Evolutionary conservation across 257 asterid species (phyloP).

Genomic region (Rhazya stricta): DNA sequence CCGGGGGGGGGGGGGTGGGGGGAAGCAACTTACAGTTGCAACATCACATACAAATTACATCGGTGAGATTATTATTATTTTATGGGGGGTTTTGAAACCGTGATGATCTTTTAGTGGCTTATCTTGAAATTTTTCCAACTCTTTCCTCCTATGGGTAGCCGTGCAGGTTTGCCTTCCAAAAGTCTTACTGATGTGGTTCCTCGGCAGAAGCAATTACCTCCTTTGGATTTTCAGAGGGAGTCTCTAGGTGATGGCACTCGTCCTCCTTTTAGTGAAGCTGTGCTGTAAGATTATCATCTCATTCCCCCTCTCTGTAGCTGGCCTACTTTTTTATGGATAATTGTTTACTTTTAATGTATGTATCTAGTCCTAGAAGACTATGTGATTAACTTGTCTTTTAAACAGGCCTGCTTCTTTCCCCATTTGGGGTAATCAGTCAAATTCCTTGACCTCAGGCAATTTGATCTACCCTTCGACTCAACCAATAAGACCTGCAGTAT

Average conservation of each 20-base stretch:
- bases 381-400: constrained; percentile 15
- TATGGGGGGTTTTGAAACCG: background rate
- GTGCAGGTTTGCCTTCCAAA: constrained; percentile 29
- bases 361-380: background rate
- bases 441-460: constrained; percentile 23
- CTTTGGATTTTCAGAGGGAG: constrained; percentile 37
- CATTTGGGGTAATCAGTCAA: constrained; percentile 36
- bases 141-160: constrained; percentile 29
- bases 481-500: constrained; percentile 31
- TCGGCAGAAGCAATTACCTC: constrained; percentile 37
- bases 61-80: background rate
- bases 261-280: constrained; percentile 36
- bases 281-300: constrained; percentile 41
- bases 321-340: background rate
- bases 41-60: background rate
- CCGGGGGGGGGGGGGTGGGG: too few relatives aligned
- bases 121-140: constrained; percentile 13
- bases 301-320: background rate
- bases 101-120: background rate
- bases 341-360: background rate
- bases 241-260: constrained; percentile 29
- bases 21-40: background rate
- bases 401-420: constrained; percentile 46
- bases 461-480: constrained; percentile 29
- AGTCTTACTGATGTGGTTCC: constrained; percentile 31